Conservation (phyloP, 768 basidiomycete species). For the Mycena maculata region DNA sequence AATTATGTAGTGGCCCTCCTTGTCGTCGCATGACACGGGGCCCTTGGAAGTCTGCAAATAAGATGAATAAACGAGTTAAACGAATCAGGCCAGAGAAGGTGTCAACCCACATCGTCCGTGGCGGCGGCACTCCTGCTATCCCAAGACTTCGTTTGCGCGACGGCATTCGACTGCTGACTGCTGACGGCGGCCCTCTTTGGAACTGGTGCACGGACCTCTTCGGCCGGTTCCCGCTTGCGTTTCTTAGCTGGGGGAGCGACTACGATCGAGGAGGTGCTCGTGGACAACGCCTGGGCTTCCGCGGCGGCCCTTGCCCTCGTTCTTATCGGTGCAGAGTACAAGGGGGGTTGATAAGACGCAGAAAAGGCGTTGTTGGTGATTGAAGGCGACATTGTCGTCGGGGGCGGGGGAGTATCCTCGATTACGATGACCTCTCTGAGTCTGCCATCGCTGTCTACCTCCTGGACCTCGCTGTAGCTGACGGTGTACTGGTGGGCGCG, state of each 20-base stretch:
- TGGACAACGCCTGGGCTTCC: constrained; percentile 82
- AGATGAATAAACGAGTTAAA: constrained; percentile 42
- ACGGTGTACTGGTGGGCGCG: constrained; percentile 84
- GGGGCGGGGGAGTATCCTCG: constrained; percentile 90
- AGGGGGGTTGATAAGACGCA: constrained; percentile 82
- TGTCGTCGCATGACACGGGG: constrained; percentile 88
- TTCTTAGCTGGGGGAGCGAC: constrained; percentile 84
- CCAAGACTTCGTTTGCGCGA: constrained; percentile 71
- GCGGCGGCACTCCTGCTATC: constrained; percentile 72
- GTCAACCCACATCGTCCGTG: constrained; percentile 72
- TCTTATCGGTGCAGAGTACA: constrained; percentile 80
- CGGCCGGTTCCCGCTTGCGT: constrained; percentile 81
- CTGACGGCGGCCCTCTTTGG: constrained; percentile 70
- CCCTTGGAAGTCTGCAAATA: constrained; percentile 70
- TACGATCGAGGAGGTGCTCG: constrained; percentile 72
- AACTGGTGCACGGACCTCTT: constrained; percentile 76
- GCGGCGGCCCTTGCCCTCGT: constrained; percentile 89
- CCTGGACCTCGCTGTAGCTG: constrained; percentile 89
- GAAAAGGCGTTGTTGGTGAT: constrained; percentile 80
- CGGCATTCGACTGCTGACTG: constrained; percentile 61
- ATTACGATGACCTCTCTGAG: constrained; percentile 92
- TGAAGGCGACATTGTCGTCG: constrained; percentile 78
- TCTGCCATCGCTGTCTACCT: constrained; percentile 82
- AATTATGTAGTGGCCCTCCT: constrained; percentile 99
- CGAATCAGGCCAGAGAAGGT: constrained; percentile 34